Evolutionary conservation across 441 rosid species (phyloP).

Genomic region (Eutrema salsugineum): DNA sequence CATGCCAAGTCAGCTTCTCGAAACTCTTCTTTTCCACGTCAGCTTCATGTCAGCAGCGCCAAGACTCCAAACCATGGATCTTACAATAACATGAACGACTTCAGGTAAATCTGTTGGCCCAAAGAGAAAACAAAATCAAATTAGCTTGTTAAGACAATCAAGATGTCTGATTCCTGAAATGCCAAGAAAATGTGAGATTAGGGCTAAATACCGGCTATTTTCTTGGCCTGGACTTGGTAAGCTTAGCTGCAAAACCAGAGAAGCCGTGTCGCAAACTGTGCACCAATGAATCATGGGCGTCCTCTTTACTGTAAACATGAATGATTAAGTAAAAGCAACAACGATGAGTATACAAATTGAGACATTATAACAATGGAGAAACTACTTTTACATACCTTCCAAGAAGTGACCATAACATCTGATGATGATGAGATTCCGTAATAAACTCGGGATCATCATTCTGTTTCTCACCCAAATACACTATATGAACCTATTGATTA

Average conservation of each 20-base stretch:
- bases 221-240: slow-evolving; percentile 45
- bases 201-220: slow-evolving; percentile 22
- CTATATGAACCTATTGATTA: slow-evolving; percentile 22
- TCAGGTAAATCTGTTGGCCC: slow-evolving; percentile 20
- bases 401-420: slow-evolving; percentile 24
- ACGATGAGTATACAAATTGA: neutral
- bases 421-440: slow-evolving; percentile 24
- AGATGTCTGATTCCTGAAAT: neutral
- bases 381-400: slow-evolving; percentile 12
- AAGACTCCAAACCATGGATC: no score
- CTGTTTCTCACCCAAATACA: slow-evolving; percentile 22
- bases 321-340: neutral
- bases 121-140: neutral
- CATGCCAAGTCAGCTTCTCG: no score
- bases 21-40: no score
- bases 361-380: neutral
- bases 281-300: slow-evolving; percentile 48
- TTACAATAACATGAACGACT: slow-evolving; percentile 31
- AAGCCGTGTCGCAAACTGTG: slow-evolving; percentile 64
- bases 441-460: slow-evolving; percentile 20
- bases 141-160: neutral
- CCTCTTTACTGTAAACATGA: slow-evolving; percentile 40
- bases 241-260: slow-evolving; percentile 63
- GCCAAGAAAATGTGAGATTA: neutral
- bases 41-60: no score